Evolutionary conservation across 2,329 filamentous ascomycete species (phyloP), one percentile per base, ranked within the genome.

Genomic region (Diaporthe citri): DNA sequence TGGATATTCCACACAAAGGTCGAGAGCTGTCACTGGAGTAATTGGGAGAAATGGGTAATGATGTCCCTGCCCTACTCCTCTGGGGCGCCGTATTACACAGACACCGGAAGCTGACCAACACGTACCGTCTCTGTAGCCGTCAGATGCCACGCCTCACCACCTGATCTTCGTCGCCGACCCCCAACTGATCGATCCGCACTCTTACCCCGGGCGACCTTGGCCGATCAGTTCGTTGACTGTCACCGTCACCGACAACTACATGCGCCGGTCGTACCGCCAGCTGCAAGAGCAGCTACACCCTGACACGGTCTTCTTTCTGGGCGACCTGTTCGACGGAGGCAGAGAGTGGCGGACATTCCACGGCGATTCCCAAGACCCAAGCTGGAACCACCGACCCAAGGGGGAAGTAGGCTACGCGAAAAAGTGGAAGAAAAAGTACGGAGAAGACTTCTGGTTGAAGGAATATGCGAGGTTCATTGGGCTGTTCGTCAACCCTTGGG

Each of bases 301-400:
- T 0, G 95, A 98, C 81, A 96, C 94, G 22, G 87, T 97, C 1
- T 91, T 98, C 81, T 98, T 99, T 81, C 87, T 99, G 0, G 97
- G 97, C 10, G 97, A 99, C 81, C 86, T 99, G 0, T 98, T 99
- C 80, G 97, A 99, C 81, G 97, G 97, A 5, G 97, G 97, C 12
- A 90, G 97, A 78, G 97, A 99, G 86, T 99, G 97, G 97, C 93
- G 93, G 78, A 96, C 96, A 17, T 86, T 84, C 3, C 87, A 87
- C 34, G 93, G 90, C 57, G 83, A 88, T 60, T 91, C 91, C 71
- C 84, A 87, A 34, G 91, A 93, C 77, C 90, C 90, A 1, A 86
- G 86, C 77, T 93, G 91, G 91, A 85, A 84, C 4, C 86, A 87
- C 55, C 85, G 88, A 28, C 89, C 90, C 2, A 83, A 84, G 9